These are phyloP conservation scores for Byssothecium circinans DNA, from an alignment of 2,329 filamentous ascomycete species.

Conservation along the genomic window DNA sequence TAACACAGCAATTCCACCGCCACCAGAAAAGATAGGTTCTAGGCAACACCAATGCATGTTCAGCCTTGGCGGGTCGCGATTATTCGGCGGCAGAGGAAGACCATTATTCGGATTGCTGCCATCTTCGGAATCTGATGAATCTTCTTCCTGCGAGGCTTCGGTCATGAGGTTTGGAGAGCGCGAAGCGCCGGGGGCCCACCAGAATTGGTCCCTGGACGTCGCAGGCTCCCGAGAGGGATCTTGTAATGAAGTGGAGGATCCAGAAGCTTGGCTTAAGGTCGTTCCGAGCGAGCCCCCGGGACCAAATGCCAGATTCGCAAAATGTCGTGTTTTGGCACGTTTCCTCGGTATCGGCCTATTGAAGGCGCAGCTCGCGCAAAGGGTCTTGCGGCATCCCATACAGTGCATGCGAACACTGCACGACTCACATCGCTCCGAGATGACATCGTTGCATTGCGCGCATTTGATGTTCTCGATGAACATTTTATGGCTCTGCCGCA, in stretches of 20 bases:
- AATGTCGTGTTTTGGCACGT: conserved; percentile 42
- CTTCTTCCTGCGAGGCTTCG: conserved; percentile 48
- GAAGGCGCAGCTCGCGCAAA: conserved; percentile 62
- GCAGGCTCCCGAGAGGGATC: conserved; percentile 24
- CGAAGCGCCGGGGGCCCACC: conserved; percentile 61
- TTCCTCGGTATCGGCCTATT: conserved; percentile 54
- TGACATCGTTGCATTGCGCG: conserved; percentile 56
- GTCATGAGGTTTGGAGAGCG: conserved; percentile 62
- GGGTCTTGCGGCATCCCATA: conserved; percentile 61
- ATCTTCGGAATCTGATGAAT: conserved; percentile 44
- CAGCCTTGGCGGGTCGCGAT: conserved; percentile 50
- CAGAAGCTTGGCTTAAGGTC: conserved; percentile 32
- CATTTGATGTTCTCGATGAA: conserved; percentile 59
- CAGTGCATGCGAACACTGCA: conserved; percentile 65
- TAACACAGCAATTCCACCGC: conserved; percentile 60
- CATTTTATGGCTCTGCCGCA: conserved; percentile 55
- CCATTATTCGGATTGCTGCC: conserved; percentile 38
- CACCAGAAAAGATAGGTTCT: conserved; percentile 62
- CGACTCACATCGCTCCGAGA: conserved; percentile 61
- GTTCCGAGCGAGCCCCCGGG: conserved; percentile 27
- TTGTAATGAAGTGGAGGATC: conserved; percentile 28
- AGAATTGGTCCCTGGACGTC: conserved; percentile 48
- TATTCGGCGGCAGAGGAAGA: conserved; percentile 37
- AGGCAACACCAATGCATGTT: conserved; percentile 64
- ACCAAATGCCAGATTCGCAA: conserved; percentile 41